Conservation (phyloP, 1,139 yeast species). For the Candida frijolesensis region DNA sequence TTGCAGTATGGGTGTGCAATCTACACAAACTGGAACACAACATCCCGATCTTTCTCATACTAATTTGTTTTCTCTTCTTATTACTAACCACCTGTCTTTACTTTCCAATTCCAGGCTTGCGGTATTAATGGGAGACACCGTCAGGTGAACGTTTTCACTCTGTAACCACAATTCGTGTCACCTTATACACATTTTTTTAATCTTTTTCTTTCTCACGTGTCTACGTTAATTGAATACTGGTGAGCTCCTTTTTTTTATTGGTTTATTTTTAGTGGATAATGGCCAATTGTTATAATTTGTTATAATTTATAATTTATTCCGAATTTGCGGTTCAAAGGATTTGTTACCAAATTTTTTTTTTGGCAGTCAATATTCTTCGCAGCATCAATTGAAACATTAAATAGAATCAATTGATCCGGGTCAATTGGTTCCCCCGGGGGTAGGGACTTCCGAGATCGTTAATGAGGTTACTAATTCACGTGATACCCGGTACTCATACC, state of each 20-base stretch:
- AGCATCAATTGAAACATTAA: neutral
- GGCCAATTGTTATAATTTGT: neutral
- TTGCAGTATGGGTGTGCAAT: neutral
- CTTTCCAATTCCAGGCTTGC: too few relatives aligned
- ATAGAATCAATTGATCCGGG: neutral
- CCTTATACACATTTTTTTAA: neutral
- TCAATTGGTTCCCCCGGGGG: neutral
- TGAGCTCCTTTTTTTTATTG: neutral
- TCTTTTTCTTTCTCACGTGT: neutral
- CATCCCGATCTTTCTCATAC: conserved; percentile 3
- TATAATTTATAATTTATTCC: neutral
- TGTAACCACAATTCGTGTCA: too few relatives aligned
- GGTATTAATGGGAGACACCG: too few relatives aligned
- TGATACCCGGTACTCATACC: neutral
- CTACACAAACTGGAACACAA: conserved; percentile 7
- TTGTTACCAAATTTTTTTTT: neutral
- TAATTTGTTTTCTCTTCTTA: neutral
- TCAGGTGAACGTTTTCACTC: too few relatives aligned
- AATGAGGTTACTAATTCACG: neutral
- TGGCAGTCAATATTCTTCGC: neutral
- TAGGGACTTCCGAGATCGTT: neutral
- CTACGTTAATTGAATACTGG: too few relatives aligned
- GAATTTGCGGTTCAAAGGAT: conserved; percentile 2
- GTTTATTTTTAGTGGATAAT: neutral
- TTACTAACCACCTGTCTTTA: too few relatives aligned